phyloP scores from a whole-genome alignment of 495 filamentous ascomycete genomes.

The Patellaria atrata region DNA sequence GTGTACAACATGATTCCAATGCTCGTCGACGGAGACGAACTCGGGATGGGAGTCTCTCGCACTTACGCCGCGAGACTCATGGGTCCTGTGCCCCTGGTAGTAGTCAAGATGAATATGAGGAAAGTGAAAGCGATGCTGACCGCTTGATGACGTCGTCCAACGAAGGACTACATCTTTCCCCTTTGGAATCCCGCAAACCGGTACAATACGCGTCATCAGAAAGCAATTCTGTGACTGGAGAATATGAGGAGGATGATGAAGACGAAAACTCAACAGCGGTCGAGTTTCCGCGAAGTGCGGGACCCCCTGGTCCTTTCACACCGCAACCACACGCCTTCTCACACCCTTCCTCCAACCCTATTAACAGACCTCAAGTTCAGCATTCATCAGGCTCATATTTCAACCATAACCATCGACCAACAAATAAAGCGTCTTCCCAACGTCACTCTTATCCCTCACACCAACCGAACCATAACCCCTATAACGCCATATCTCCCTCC shows the following conservation, averaged over 20 bases:
- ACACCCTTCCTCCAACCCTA: constrained; percentile 49
- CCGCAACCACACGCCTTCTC: constrained; percentile 86
- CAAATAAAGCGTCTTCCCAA: constrained; percentile 22
- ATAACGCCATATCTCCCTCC: constrained; percentile 55
- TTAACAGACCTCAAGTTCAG: constrained; percentile 28
- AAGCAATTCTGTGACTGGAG: constrained; percentile 27
- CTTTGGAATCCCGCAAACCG: constrained; percentile 15
- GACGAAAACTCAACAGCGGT: constrained; percentile 75
- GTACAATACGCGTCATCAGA: constrained; percentile 25
- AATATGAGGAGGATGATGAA: constrained; percentile 55
- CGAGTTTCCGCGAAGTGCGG: constrained; percentile 41
- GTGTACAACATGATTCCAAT: constrained; percentile 45
- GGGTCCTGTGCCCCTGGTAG: constrained; percentile 38
- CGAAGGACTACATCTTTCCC: constrained; percentile 44
- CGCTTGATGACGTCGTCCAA: constrained; percentile 71
- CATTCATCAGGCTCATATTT: constrained; percentile 23
- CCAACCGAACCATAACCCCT: constrained; percentile 36
- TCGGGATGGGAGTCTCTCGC: constrained; percentile 18
- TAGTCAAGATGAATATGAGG: constrained; percentile 83
- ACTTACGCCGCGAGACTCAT: constrained; percentile 7
- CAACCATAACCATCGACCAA: constrained; percentile 8
- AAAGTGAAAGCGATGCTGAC: constrained; percentile 76
- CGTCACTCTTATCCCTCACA: constrained; percentile 30
- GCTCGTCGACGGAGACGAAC: constrained; percentile 37
- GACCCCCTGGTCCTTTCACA: constrained; percentile 53